phyloP scores from a whole-genome alignment of 2,329 filamentous ascomycete species.

The Ophiostoma himal-ulmi region DNA sequence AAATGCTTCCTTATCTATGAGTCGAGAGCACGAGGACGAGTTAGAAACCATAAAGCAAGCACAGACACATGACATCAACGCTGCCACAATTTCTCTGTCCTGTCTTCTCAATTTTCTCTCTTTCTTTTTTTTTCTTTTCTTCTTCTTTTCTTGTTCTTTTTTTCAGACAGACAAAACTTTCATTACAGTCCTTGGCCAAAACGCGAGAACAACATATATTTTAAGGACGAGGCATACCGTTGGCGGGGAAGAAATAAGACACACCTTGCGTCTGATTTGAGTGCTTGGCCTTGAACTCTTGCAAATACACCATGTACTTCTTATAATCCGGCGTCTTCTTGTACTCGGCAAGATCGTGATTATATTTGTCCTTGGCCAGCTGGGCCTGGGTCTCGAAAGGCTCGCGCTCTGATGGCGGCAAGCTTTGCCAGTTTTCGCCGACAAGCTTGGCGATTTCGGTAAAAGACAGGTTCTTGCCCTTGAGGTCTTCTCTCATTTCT shows the following conservation, averaged over 20 bases:
- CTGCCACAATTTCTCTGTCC: conserved; percentile 6
- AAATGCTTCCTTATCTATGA: conserved; percentile 42
- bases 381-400: conserved; percentile 67
- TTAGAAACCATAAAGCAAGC: conserved; percentile 12
- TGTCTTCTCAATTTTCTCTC: neutral
- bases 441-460: conserved; percentile 79
- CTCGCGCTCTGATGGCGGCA: conserved; percentile 62
- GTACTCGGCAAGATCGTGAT: conserved; percentile 64
- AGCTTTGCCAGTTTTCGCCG: conserved; percentile 73
- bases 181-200: conserved; percentile 2
- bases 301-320: conserved; percentile 64
- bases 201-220: conserved; percentile 3
- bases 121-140: neutral
- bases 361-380: conserved; percentile 69
- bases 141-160: neutral
- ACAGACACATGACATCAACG: conserved; percentile 14
- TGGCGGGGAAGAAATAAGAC: conserved; percentile 26
- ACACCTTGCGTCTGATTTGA: conserved; percentile 51
- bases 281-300: conserved; percentile 73
- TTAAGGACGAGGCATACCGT: conserved; percentile 18
- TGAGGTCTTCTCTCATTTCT: conserved; percentile 70
- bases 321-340: conserved; percentile 68
- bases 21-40: neutral
- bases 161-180: conserved; percentile 12
- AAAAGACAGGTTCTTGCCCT: conserved; percentile 69